Evolutionary conservation across 2,329 filamentous ascomycete genomes (phyloP).

Genomic region (Coniochaeta pulveracea): DNA sequence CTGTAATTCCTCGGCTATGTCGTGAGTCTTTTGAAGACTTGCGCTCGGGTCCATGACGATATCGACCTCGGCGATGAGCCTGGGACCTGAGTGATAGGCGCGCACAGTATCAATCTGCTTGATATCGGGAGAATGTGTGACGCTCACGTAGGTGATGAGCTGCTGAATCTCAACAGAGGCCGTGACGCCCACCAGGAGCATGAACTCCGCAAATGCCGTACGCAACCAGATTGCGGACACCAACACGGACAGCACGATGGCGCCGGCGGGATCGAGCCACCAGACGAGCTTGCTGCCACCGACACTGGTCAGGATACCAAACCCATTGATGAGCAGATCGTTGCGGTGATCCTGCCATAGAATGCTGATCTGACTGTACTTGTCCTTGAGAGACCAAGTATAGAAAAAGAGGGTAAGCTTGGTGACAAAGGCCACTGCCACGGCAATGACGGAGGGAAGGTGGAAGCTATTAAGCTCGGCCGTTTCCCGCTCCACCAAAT

Average conservation of each 20-base stretch:
- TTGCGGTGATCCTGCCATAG: conserved; percentile 97
- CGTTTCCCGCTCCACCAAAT: conserved; percentile 44
- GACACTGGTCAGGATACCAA: conserved; percentile 84
- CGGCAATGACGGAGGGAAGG: conserved; percentile 74
- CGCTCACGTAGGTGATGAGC: conserved; percentile 89
- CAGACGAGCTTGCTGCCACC: conserved; percentile 78
- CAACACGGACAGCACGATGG: conserved; percentile 68
- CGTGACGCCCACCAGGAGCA: conserved; percentile 80
- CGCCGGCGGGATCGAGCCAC: conserved; percentile 94
- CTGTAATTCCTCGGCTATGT: conserved; percentile 88
- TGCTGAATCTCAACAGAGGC: conserved; percentile 80
- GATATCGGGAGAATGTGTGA: conserved; percentile 79
- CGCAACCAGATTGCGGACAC: conserved; percentile 66
- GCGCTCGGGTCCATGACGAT: conserved; percentile 79
- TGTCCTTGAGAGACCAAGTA: conserved; percentile 83
- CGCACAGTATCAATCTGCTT: conserved; percentile 88
- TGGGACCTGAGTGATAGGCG: conserved; percentile 80
- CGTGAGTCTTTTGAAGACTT: conserved; percentile 70
- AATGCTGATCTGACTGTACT: conserved; percentile 84
- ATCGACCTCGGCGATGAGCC: conserved; percentile 90
- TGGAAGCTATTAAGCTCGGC: conserved; percentile 56
- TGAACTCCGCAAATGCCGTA: conserved; percentile 81
- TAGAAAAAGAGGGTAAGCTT: conserved; percentile 81
- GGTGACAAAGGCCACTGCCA: conserved; percentile 71
- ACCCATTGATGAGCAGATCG: conserved; percentile 91